Evolutionary conservation across 148 eudicot species (phyloP), one percentile per base, ranked within the genome.

Genomic region (Rhododendron mucronatum): DNA sequence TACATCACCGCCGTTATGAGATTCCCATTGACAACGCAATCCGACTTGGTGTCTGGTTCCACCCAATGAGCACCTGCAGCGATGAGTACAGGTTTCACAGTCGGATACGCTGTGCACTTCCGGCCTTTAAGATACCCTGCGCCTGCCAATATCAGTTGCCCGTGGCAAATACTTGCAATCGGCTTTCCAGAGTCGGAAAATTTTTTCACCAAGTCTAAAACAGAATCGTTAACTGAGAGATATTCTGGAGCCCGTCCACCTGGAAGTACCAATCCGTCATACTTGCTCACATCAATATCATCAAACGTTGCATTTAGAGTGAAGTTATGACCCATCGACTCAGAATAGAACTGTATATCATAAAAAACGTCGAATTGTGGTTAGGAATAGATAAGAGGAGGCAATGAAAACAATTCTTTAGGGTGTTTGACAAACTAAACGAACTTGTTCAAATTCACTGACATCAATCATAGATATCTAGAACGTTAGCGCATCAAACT

Each of bases 11-110:
- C 96, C 28, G 99, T 95, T 76, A 97, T 88, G 73, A 97, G 86
- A 88, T 95, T 95, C 4, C 93, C 98, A 90, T 97, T 98, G 78
- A 87, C 91, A 80, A 89, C 89, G 85, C 95, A 92, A 51, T 83
- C 90, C 26, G 92, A 92, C 93, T 91, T 45, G 84, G 90, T 89
- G 57, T 87, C 90, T 61, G 99, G 92, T 87, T 95, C 98, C 47
- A 94, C 92, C 99, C 99, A 97, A 51, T 92, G 91, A 82, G 98
- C 98, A 80, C 98, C 99, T n/a, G 99, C 98, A 88, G 96, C 96
- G 84, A 93, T 44, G 33, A 97, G 91, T 44, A 90, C 95, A 77
- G 98, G 96, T 84, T 87, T 88, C 85, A 95, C 89, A 85, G 96
- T 35, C 81, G 94, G 93, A 87, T 85, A 94, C 48, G 98, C 98